phyloP scores from a whole-genome alignment of 768 basidiomycete species.

The Tricholoma sp. region DNA sequence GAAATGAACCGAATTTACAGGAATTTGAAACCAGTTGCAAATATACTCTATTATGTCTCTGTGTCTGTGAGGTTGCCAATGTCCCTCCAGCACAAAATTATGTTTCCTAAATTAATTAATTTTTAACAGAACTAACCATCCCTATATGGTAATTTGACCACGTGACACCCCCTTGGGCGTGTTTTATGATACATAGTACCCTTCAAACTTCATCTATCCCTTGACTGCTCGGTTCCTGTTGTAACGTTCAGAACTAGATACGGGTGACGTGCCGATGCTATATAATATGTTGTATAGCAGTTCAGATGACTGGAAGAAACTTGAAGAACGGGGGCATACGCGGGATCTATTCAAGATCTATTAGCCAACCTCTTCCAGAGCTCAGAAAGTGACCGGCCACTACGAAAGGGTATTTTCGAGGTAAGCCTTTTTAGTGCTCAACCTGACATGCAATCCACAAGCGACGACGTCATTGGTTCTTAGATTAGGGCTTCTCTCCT shows the following conservation, averaged over 20 bases:
- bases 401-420: slow-evolving; percentile 63
- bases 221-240: slow-evolving; percentile 82
- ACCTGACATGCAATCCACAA: slow-evolving; percentile 62
- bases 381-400: slow-evolving; percentile 42
- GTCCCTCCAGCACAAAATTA: too few relatives aligned
- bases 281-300: slow-evolving; percentile 83
- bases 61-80: too few relatives aligned
- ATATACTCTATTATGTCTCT: too few relatives aligned
- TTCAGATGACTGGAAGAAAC: slow-evolving; percentile 75
- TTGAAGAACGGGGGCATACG: slow-evolving; percentile 80
- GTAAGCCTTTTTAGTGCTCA: slow-evolving; percentile 35
- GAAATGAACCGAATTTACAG: too few relatives aligned
- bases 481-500: slow-evolving; percentile 66
- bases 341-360: too few relatives aligned
- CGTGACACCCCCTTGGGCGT: too few relatives aligned
- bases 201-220: slow-evolving; percentile 85
- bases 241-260: slow-evolving; percentile 80
- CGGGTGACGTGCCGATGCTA: slow-evolving; percentile 83
- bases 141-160: too few relatives aligned
- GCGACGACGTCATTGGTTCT: slow-evolving; percentile 69
- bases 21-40: too few relatives aligned
- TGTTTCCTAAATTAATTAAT: too few relatives aligned
- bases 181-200: too few relatives aligned
- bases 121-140: too few relatives aligned
- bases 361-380: slow-evolving; percentile 79